These are phyloP conservation scores for Pythium coloratum DNA, from an alignment of 352 stramenopile species.

Conservation along the genomic window DNA sequence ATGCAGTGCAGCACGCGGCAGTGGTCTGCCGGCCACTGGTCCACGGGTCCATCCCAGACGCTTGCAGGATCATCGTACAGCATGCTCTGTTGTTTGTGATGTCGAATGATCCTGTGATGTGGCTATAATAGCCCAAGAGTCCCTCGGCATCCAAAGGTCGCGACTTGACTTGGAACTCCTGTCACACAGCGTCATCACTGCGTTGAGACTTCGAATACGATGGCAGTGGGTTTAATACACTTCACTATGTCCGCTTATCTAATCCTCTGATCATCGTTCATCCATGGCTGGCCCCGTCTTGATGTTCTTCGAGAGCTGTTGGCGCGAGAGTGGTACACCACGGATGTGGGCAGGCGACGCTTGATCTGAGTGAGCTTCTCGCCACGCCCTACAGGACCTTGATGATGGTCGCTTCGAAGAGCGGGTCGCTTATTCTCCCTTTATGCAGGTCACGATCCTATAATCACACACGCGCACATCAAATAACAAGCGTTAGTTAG, in stretches of 20 bases:
- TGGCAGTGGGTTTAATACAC: neutral
- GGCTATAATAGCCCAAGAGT: neutral
- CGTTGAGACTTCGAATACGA: neutral
- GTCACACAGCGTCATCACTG: neutral
- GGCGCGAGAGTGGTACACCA: neutral
- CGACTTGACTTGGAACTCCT: neutral
- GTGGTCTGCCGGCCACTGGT: conserved; percentile 89
- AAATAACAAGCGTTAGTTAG: neutral
- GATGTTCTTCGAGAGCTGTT: neutral
- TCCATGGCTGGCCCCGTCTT: neutral
- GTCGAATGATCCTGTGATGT: neutral
- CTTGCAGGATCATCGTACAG: conserved; percentile 2
- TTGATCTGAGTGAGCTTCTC: neutral
- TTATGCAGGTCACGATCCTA: conserved; percentile 91
- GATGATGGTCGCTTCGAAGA: neutral
- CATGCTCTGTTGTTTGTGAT: neutral
- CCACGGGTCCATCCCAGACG: conserved; percentile 55
- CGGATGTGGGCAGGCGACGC: neutral
- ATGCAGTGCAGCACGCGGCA: conserved; percentile 95
- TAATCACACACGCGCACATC: conserved; percentile 4
- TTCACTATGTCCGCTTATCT: conserved; percentile 3
- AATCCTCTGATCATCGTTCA: neutral
- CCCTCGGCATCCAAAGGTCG: neutral
- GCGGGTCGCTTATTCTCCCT: conserved; percentile 63
- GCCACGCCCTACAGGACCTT: neutral